Conservation (phyloP, 2,329 filamentous ascomycete species). For the Arthrobotrys pseudoclavata region DNA sequence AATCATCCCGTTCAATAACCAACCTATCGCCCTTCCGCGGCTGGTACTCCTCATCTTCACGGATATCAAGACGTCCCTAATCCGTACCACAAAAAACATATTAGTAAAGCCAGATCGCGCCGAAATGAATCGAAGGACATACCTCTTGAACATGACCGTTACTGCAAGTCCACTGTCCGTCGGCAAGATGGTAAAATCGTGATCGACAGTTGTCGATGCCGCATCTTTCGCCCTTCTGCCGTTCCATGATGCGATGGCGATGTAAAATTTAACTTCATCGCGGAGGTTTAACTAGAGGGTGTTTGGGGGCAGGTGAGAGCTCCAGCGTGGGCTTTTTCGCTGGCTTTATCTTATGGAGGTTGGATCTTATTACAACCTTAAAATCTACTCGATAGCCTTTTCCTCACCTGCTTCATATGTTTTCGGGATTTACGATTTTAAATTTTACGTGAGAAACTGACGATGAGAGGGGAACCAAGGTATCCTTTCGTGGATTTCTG, state of each 20-base stretch:
- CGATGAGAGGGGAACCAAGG: slow-evolving; percentile 20
- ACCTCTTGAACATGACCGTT: slow-evolving; percentile 85
- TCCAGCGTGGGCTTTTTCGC: not conserved
- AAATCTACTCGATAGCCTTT: too few relatives aligned
- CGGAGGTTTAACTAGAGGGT: slow-evolving; percentile 3
- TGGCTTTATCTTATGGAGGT: not conserved
- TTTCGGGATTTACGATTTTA: too few relatives aligned
- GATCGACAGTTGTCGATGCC: slow-evolving; percentile 76
- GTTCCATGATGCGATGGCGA: slow-evolving; percentile 39
- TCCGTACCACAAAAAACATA: not conserved
- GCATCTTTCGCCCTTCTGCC: slow-evolving; percentile 65
- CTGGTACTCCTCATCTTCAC: slow-evolving; percentile 51
- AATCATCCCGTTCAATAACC: slow-evolving; percentile 68
- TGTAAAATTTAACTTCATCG: slow-evolving; percentile 32
- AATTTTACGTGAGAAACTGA: not conserved
- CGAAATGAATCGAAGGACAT: slow-evolving; percentile 60
- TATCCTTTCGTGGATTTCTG: slow-evolving; percentile 40
- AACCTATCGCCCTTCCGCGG: slow-evolving; percentile 61
- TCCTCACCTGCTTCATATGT: not conserved
- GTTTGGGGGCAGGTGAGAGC: not conserved
- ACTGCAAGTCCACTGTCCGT: slow-evolving; percentile 82
- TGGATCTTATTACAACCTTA: not conserved
- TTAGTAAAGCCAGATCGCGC: not conserved
- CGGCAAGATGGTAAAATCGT: slow-evolving; percentile 78
- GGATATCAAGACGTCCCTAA: slow-evolving; percentile 51